These are phyloP conservation scores for Phytophthora chlamydospora DNA, from an alignment of 352 stramenopile species.

Conservation along the genomic window DNA sequence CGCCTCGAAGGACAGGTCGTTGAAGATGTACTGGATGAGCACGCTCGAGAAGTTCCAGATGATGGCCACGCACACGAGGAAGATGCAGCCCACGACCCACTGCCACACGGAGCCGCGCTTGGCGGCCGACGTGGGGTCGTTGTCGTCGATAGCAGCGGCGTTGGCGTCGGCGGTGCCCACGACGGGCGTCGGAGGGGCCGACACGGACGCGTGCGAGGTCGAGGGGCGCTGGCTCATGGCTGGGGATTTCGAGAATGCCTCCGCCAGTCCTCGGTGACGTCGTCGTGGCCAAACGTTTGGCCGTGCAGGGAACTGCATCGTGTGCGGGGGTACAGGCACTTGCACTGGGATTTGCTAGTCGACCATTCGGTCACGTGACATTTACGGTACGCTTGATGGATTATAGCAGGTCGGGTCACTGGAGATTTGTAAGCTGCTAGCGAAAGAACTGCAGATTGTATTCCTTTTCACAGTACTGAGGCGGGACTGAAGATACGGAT, in stretches of 20 bases:
- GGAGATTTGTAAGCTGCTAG: no score
- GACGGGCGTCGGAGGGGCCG: slow-evolving; percentile 25
- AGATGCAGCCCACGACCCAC: slow-evolving; percentile 68
- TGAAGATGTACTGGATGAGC: slow-evolving; percentile 88
- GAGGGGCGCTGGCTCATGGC: slow-evolving; percentile 32
- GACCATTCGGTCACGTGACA: slow-evolving; percentile 2
- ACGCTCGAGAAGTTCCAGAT: slow-evolving; percentile 87
- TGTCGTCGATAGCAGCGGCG: neutral
- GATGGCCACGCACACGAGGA: slow-evolving; percentile 67
- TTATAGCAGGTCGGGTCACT: neutral
- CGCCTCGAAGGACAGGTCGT: slow-evolving; percentile 77
- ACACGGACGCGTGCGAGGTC: slow-evolving; percentile 32
- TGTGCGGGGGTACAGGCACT: slow-evolving; percentile 5
- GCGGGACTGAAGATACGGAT: slow-evolving; percentile 14
- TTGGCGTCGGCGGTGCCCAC: neutral
- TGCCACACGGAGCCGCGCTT: slow-evolving; percentile 55
- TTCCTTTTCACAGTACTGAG: slow-evolving; percentile 11
- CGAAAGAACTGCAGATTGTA: no score
- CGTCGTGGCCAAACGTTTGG: slow-evolving; percentile 24
- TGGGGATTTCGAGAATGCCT: slow-evolving; percentile 23
- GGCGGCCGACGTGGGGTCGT: slow-evolving; percentile 14
- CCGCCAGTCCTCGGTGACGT: slow-evolving; percentile 17
- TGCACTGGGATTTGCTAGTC: slow-evolving; percentile 33
- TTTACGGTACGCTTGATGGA: neutral
- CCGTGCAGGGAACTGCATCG: slow-evolving; percentile 15